Base-by-base conservation (phyloP, 495 filamentous ascomycete genomes). In the Penicillium egyptiacum region DNA sequence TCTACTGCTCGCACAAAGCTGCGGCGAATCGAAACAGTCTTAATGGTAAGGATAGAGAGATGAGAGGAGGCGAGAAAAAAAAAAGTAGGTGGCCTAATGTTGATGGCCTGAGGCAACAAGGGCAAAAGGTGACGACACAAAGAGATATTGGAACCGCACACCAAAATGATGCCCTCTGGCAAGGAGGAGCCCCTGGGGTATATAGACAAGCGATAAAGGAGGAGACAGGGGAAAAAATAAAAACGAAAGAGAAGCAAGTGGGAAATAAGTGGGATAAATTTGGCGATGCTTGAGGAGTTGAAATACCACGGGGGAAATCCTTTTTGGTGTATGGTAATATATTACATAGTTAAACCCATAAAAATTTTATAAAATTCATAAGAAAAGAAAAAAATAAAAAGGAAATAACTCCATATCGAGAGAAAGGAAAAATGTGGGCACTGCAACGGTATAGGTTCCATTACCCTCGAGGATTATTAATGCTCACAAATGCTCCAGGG, bases 31-130 rank as follows among this genome's bases (percentile, higher is more conserved):
- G 55, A 58, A 56, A 41, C 31, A 25, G 25, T 30, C 11, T 50
- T 26, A 31, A 54, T 41, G 47, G 19, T 53, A 50, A 58, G 41
- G 43, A 37, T 46, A 57, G 55, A 31, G 46, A 43, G 46, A 48
- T 57, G 48, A 53, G 42, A 57, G 53, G 59, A 58, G 59, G 59
- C 42, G 44, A 53, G 66, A 68, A 70, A 70, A 72, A 68, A 55
- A 55, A 23, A 41, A 43, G 51, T 57, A 39, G 58, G 52, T 57
- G 53, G 57, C 62, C 62, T 61, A 50, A 40, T 12, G 60, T 63
- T 25, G 40, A 50, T 50, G 62, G 69, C 74, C 70, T 73, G 64
- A 75, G 73, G 70, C 73, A 42, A 55, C 72, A 33, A 60, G 31
- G 25, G 22, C 39, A 57, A 61, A 63, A 46, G 42, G 66, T 74